Evolutionary conservation across 1,284 basidiomycete genomes (phyloP).

Genomic region (Ustilago bromivora): DNA sequence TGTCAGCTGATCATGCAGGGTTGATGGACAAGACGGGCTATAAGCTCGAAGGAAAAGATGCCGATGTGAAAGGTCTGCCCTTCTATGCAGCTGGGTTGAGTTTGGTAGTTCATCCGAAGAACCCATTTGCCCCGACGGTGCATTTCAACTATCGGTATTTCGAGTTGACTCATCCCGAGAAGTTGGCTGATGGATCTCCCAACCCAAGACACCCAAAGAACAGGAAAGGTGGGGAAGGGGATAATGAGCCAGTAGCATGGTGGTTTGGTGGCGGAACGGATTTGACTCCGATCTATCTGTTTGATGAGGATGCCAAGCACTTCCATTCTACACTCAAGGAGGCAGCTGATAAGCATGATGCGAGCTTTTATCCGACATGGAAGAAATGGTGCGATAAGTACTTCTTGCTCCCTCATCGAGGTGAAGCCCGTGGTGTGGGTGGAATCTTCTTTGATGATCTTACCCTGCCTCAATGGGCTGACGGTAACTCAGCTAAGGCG

Average conservation of each 20-base stretch:
- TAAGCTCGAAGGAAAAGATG: conserved; percentile 71
- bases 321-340: conserved; percentile 85
- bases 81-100: conserved; percentile 94
- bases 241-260: conserved; percentile 78
- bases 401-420: conserved; percentile 93
- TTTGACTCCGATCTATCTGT: conserved; percentile 93
- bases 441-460: conserved; percentile 90
- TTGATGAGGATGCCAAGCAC: conserved; percentile 84
- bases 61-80: conserved; percentile 77
- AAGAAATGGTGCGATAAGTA: conserved; percentile 99
- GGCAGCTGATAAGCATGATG: conserved; percentile 81
- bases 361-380: conserved; percentile 81
- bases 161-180: conserved; percentile 73
- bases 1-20: conserved; percentile 89
- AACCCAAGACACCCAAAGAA: conserved; percentile 64
- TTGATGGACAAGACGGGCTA: conserved; percentile 64
- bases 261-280: conserved; percentile 99
- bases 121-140: conserved; percentile 81
- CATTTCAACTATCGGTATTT: conserved; percentile 99
- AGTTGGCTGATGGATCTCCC: conserved; percentile 63
- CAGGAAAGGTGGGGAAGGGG: conserved; percentile 31
- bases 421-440: conserved; percentile 88
- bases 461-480: conserved; percentile 54
- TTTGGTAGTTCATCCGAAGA: conserved; percentile 91
- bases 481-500: conserved; percentile 10